A percentile compares a stretch with the other conserved stretches of the same genome.
Evolutionary conservation across 202 grass and related monocot species (phyloP).

Genomic region (Eragrostis tef): DNA sequence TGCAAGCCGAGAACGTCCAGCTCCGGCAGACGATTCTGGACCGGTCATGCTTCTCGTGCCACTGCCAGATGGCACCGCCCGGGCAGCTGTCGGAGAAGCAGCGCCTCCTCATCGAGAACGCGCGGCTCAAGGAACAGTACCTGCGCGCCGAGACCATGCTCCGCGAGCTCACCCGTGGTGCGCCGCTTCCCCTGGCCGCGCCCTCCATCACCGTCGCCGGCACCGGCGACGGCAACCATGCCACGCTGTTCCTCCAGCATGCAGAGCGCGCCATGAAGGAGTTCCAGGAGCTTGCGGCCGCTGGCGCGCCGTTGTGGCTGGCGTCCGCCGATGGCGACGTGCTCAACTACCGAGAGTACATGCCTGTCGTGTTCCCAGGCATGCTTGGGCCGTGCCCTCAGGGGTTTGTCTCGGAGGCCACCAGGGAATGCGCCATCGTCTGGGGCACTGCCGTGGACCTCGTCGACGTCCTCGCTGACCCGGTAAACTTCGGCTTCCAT

Average conservation of each 20-base stretch:
- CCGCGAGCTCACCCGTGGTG: neutral
- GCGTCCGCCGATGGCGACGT: neutral
- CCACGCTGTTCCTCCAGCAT: neutral
- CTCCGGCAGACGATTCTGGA: conserved; percentile 12
- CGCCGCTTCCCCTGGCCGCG: neutral
- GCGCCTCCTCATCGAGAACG: conserved; percentile 40
- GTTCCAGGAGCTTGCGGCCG: conserved; percentile 9
- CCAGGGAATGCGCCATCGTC: conserved; percentile 43
- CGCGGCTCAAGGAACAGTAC: conserved; percentile 41
- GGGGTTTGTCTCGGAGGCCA: conserved; percentile 45
- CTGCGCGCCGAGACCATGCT: neutral
- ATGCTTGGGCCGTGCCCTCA: conserved; percentile 7
- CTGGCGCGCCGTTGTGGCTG: conserved; percentile 33
- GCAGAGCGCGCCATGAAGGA: conserved; percentile 2
- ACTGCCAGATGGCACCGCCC: neutral
- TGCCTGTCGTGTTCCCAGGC: neutral
- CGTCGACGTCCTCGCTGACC: conserved; percentile 46
- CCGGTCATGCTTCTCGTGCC: conserved; percentile 42
- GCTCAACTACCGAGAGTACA: conserved; percentile 39
- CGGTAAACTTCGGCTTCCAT: conserved; percentile 20
- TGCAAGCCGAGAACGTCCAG: conserved; percentile 42
- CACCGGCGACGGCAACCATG: no score
- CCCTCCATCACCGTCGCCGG: neutral
- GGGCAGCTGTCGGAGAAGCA: conserved; percentile 5
- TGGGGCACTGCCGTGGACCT: conserved; percentile 21